These are phyloP conservation scores for Ampelomyces quisqualis DNA, from an alignment of 2,329 filamentous ascomycete genomes.

Conservation along the genomic window DNA sequence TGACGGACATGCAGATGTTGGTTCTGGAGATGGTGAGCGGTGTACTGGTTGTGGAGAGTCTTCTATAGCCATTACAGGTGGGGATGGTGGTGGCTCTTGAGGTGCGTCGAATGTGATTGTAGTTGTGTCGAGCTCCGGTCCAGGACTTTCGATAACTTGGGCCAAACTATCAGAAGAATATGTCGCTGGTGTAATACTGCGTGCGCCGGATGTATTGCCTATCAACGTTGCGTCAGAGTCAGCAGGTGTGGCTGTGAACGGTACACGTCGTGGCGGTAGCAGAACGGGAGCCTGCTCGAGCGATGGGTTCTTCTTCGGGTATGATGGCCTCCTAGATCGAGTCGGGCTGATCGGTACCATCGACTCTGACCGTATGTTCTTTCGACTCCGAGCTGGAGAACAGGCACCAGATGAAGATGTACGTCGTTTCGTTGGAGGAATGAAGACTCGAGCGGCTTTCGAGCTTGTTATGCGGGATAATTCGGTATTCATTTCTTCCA, in stretches of 20 bases:
- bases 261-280: slow-evolving; percentile 8
- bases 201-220: slow-evolving; percentile 21
- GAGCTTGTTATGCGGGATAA: slow-evolving; percentile 23
- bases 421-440: slow-evolving; percentile 16
- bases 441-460: slow-evolving; percentile 16
- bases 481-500: slow-evolving; percentile 35
- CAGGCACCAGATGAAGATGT: slow-evolving; percentile 22
- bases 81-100: slow-evolving; percentile 4
- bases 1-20: slow-evolving; percentile 18
- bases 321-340: slow-evolving; percentile 15
- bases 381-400: slow-evolving; percentile 25
- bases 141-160: slow-evolving; percentile 5
- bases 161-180: slow-evolving; percentile 3
- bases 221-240: slow-evolving; percentile 35
- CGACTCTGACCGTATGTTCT: slow-evolving; percentile 15
- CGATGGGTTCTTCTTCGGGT: slow-evolving; percentile 17
- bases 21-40: slow-evolving; percentile 14
- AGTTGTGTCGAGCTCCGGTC: slow-evolving; percentile 1
- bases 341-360: slow-evolving; percentile 13
- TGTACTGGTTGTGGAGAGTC: slow-evolving; percentile 4
- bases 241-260: slow-evolving; percentile 16
- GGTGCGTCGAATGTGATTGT: slow-evolving; percentile 13
- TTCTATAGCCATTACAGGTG: slow-evolving; percentile 1
- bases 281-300: slow-evolving; percentile 18
- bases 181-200: slow-evolving; percentile 7